phyloP scores from a whole-genome alignment of 768 basidiomycete genomes.

The Pulveroboletus sp. region DNA sequence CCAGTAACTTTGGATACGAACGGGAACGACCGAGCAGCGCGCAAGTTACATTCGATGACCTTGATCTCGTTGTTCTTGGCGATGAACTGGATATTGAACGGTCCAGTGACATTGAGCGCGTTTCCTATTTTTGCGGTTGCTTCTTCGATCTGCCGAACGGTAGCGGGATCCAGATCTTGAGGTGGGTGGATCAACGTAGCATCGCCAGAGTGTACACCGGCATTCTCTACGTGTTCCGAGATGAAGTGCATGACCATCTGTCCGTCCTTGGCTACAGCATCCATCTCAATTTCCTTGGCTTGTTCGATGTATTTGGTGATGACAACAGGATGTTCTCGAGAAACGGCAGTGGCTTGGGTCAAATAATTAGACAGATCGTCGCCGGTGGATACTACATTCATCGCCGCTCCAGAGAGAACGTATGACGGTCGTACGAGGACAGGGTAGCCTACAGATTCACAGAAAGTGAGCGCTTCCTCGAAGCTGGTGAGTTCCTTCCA shows the following conservation, averaged over 20 bases:
- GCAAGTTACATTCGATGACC: conserved; percentile 98
- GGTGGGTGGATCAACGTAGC: conserved; percentile 97
- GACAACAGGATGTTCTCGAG: conserved; percentile 93
- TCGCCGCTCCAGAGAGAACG: conserved; percentile 98
- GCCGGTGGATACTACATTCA: conserved; percentile 96
- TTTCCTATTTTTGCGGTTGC: conserved; percentile 97
- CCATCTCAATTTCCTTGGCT: conserved; percentile 99
- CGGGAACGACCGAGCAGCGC: conserved; percentile 96
- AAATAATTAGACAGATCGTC: conserved; percentile 92
- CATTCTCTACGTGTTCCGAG: conserved; percentile 99
- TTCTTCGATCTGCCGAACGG: conserved; percentile 92
- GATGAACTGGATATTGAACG: conserved; percentile 99
- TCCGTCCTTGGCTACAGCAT: conserved; percentile 94
- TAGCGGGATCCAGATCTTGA: conserved; percentile 96
- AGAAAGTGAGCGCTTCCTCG: conserved; percentile 84
- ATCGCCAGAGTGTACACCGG: conserved; percentile 98
- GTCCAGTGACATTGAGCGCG: conserved; percentile 95
- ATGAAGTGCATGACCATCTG: conserved; percentile 99
- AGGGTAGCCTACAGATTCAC: conserved; percentile 89
- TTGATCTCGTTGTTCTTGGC: conserved; percentile 99
- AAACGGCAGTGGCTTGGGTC: conserved; percentile 92
- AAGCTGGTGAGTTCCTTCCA: conserved; percentile 97
- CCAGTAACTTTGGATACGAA: conserved; percentile 99
- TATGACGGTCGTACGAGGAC: conserved; percentile 97
- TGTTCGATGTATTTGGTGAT: conserved; percentile 99